Evolutionary conservation across 192 early-diverging fungal species (phyloP), one percentile per base, ranked within the genome.

Genomic region (Linnemannia elongata): DNA sequence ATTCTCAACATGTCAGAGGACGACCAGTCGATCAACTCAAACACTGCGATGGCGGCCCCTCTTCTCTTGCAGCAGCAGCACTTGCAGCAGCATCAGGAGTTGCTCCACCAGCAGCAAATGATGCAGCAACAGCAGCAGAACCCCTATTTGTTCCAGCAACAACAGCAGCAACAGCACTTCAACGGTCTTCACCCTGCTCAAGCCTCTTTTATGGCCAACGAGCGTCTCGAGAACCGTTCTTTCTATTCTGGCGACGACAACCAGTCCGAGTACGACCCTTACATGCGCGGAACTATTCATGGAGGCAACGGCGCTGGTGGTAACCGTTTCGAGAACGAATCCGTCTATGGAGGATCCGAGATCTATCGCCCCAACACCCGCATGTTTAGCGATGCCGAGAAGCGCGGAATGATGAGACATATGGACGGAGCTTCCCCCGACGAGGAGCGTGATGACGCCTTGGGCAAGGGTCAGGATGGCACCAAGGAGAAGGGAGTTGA

Each of bases 241-340:
- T 88, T 85, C 47, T 78, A 82, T 69, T 90, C 89, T 49, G 87
- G 87, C 17, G 92, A 88, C 69, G 93, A 94, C 63, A 89, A 88
- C n/a, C 90, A 90, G 47, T 94, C 93, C 24, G 93, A 94, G 70
- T 93, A 94, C 63, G 93, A 94, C 66, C 90, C 80, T 38, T 93
- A 92, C 78, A 90, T 91, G 81, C 91, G 92, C 27, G 89, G 81
- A 57, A 9, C 33, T 18, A 18, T 77, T 57, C 57, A 49, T 71
- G 60, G 57, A 15, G 78, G 54, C 6, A 42, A 55, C 38, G 80
- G 75, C 30, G 85, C 80, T 22, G 88, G 81, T 24, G 77, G 39
- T 33, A 81, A 78, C 72, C 79, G 85, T 12, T 75, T 78, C 42
- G 85, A 87, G 72, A 87, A 87, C 57, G 83, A 80, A 24, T 88